Evolutionary conservation across 148 eudicot species (phyloP), one percentile per base, ranked within the genome.

Genomic region (Mesembryanthemum crystallinum): DNA sequence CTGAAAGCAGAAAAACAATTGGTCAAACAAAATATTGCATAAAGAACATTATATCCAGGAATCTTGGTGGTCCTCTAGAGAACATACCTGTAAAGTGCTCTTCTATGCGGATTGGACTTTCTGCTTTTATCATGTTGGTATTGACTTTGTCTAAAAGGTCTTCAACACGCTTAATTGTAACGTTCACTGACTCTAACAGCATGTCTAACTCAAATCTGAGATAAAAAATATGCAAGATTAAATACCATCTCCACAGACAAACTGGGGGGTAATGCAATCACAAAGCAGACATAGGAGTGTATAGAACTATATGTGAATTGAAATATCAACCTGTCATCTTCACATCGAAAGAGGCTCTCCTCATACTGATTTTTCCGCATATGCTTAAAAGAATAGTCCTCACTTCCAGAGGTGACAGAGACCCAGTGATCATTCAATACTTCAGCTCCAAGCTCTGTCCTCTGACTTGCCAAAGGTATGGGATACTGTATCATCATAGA

Each of bases 341-440:
- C 98, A 82, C 98, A 94, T 84, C 97, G 88, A 77, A 94, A 94
- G 42, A 94, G 90, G 82, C 98, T 94, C 82, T 92, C 98, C 83
- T 94, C 98, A 55, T 92, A 92, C 79, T 94, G 98, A 81, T 94
- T 94, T 81, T 93, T 86, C 60, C 98, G 96, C 98, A 94, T 94
- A 82, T 94, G 98, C 77, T 92, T 94, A 60, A 94, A 94, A 35
- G 97, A 92, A 82, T 92, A 90, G 78, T 95, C 99, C 82, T 92
- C 98, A 84, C 98, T 96, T 71, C 98, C 99, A 45, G 99, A 95
- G 52, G 98, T 95, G 66, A 95, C 98, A 86, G 98, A 95, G 13
- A 95, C 98, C 98, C 98, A 95, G 81, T 85, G 84, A 77, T 95
- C 98, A 87, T 95, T 95, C 73, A 95, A 77, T 51, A 92, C 97